Conservation (phyloP, 176 grass and related monocot species). For the Lolium perenne region DNA sequence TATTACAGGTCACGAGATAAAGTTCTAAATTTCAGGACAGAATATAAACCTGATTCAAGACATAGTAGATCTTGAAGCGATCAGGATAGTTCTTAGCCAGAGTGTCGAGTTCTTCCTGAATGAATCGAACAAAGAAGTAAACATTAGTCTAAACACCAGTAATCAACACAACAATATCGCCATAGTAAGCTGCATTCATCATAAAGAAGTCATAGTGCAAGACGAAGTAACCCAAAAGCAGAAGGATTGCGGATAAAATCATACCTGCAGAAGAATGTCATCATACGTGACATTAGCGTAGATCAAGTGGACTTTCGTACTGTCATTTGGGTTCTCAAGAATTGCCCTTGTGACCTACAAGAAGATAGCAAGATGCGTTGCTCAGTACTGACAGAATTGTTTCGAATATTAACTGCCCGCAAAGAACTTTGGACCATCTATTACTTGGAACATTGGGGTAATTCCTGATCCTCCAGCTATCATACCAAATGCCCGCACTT, state of each 20-base stretch:
- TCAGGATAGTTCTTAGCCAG: slow-evolving; percentile 66
- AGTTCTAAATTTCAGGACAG: slow-evolving; percentile 16
- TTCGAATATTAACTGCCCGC: not conserved
- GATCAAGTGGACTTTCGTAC: slow-evolving; percentile 76
- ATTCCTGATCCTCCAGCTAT: slow-evolving; percentile 94
- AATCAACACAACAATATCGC: not conserved
- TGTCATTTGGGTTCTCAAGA: slow-evolving; percentile 84
- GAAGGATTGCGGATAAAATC: slow-evolving; percentile 13
- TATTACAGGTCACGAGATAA: not conserved
- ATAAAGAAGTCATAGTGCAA: not conserved
- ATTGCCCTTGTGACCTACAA: slow-evolving; percentile 81
- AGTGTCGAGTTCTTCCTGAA: slow-evolving; percentile 78
- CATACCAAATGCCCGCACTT: slow-evolving; percentile 98
- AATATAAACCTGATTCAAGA: slow-evolving; percentile 78
- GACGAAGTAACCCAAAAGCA: not conserved
- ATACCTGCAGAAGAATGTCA: slow-evolving; percentile 90
- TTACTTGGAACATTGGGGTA: slow-evolving; percentile 99
- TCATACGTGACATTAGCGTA: slow-evolving; percentile 89
- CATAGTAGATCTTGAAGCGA: slow-evolving; percentile 83
- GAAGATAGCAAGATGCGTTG: slow-evolving; percentile 23
- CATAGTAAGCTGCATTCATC: not conserved
- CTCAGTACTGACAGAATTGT: slow-evolving; percentile 20
- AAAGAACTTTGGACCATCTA: slow-evolving; percentile 20
- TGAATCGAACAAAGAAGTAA: slow-evolving; percentile 37
- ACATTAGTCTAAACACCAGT: not conserved